phyloP scores from a whole-genome alignment of 2,329 filamentous ascomycete species.

The Trichoderma guizhouense region DNA sequence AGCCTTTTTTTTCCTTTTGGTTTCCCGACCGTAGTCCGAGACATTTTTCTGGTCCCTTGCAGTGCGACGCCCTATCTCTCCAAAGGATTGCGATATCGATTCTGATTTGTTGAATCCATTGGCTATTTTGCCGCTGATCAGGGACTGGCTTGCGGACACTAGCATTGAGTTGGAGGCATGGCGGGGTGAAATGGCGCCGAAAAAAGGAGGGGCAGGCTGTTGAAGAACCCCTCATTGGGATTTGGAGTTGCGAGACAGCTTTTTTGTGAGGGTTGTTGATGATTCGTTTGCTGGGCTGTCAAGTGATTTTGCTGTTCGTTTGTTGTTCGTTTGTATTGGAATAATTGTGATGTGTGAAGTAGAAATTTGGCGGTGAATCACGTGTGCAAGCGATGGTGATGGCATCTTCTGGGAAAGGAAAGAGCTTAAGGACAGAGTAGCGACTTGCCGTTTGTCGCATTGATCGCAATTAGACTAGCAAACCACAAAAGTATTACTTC shows the following conservation, averaged over 20 bases:
- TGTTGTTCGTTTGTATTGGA: not conserved
- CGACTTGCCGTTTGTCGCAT: conserved; percentile 5
- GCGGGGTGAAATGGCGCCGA: conserved; percentile 1
- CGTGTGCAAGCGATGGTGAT: not conserved
- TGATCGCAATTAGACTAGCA: not conserved
- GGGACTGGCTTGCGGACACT: not conserved
- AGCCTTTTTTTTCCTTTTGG: not conserved
- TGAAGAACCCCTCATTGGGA: not conserved
- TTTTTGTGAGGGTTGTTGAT: not conserved
- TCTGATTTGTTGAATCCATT: not conserved
- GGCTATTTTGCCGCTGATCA: not conserved
- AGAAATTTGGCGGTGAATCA: not conserved
- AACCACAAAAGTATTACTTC: not conserved
- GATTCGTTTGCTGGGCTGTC: not conserved
- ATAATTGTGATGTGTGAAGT: not conserved
- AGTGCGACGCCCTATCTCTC: not conserved
- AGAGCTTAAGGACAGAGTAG: not conserved
- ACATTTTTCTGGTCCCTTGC: not conserved
- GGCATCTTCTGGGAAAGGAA: not conserved
- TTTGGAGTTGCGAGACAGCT: not conserved
- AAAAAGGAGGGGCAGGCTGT: conserved; percentile 1
- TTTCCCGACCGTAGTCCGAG: not conserved
- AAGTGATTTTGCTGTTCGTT: not conserved
- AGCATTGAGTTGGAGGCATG: not conserved
- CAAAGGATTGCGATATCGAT: not conserved